phyloP scores from a whole-genome alignment of 495 filamentous ascomycete genomes.

The Neurospora cerealis region DNA sequence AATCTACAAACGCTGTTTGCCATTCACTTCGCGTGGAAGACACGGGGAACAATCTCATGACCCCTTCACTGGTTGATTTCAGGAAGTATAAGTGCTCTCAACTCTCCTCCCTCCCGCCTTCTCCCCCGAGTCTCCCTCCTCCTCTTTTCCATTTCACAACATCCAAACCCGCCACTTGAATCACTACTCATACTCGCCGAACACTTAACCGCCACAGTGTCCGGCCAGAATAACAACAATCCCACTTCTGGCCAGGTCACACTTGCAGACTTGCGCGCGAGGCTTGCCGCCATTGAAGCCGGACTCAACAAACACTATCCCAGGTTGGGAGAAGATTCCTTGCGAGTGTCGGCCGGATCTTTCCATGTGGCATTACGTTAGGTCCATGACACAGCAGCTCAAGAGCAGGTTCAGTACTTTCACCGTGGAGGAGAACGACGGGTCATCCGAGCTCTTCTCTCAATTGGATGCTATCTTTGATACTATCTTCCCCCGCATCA shows the following conservation, averaged over 20 bases:
- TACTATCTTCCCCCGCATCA: too few species aligned
- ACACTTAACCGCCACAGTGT: neutral
- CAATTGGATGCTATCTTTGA: too few species aligned
- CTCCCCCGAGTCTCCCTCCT: neutral
- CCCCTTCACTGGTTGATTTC: neutral
- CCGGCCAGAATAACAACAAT: neutral
- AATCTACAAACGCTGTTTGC: neutral
- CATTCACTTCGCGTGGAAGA: too few species aligned
- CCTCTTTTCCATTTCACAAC: neutral
- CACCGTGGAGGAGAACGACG: too few species aligned
- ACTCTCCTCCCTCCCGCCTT: neutral
- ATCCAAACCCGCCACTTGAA: neutral
- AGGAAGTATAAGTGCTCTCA: neutral
- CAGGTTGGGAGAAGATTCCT: neutral
- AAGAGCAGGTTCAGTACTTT: too few species aligned
- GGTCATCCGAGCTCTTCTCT: too few species aligned
- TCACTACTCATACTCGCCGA: neutral
- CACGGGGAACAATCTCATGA: too few species aligned
- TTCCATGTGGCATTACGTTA: too few species aligned
- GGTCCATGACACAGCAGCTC: too few species aligned
- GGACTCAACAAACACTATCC: neutral
- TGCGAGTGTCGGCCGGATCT: too few species aligned
- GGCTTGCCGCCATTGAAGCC: neutral
- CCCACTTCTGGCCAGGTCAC: neutral
- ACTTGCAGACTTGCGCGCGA: neutral